These are phyloP conservation scores for Gentiana straminea DNA, from an alignment of 257 asterid genomes.

Conservation along the genomic window DNA sequence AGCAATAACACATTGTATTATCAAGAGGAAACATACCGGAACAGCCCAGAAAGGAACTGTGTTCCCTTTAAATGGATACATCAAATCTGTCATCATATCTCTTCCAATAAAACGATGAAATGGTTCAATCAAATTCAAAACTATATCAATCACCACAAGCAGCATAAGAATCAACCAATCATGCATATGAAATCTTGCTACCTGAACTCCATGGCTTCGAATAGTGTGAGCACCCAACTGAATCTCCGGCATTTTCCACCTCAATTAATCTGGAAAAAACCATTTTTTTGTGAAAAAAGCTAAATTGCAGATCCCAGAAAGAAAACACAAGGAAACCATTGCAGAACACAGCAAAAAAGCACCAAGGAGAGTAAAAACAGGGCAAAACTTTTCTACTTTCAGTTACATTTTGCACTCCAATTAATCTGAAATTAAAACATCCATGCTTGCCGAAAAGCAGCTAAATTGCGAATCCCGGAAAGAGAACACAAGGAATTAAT, in stretches of 20 bases:
- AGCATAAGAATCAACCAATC: constrained; percentile 87
- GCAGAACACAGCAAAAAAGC: too few relatives aligned
- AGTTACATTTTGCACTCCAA: too few relatives aligned
- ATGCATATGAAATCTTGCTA: constrained; percentile 77
- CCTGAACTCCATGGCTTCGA: constrained; percentile 72
- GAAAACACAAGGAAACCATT: too few relatives aligned
- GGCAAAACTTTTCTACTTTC: too few relatives aligned
- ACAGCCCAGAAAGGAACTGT: constrained; percentile 89
- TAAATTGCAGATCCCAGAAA: too few relatives aligned
- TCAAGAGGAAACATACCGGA: constrained; percentile 58
- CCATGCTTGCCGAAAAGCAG: too few relatives aligned
- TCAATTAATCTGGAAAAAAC: constrained; percentile 22
- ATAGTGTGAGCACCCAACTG: constrained; percentile 89
- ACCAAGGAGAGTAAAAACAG: too few relatives aligned
- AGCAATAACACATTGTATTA: too few relatives aligned
- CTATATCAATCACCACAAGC: constrained; percentile 64
- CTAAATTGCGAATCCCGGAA: too few relatives aligned
- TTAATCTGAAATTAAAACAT: too few relatives aligned
- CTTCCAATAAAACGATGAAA: constrained; percentile 91
- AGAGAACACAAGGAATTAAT: too few relatives aligned
- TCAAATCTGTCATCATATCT: constrained; percentile 85
- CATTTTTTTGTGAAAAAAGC: too few relatives aligned
- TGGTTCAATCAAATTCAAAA: constrained; percentile 76
- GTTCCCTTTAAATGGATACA: constrained; percentile 70
- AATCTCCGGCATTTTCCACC: constrained; percentile 65